phyloP scores from a whole-genome alignment of 345 rosid species.

The Lenwebbia sp. region DNA sequence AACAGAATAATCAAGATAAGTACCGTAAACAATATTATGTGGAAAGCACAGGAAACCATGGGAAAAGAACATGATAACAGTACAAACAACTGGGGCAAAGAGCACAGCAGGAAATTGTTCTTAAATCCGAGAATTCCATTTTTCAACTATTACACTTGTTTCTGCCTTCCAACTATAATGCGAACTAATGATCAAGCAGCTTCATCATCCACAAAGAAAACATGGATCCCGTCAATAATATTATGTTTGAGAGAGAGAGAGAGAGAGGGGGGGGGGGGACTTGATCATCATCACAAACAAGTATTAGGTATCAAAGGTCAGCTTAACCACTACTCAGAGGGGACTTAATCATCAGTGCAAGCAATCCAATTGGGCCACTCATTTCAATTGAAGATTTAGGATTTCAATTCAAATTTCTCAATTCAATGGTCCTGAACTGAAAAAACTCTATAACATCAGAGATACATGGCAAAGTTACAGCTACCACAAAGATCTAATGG shows the following conservation, averaged over 20 bases:
- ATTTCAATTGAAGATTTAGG: not conserved
- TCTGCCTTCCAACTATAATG: not conserved
- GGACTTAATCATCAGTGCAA: not conserved
- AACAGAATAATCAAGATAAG: not conserved
- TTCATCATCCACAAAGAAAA: not conserved
- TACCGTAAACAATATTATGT: not conserved
- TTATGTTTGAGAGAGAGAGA: not conserved
- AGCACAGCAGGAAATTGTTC: not conserved
- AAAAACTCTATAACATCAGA: not conserved
- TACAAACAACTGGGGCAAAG: not conserved
- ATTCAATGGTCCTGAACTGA: not conserved
- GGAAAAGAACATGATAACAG: not conserved
- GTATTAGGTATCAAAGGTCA: not conserved
- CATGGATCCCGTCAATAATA: not conserved
- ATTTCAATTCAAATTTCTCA: not conserved
- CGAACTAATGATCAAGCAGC: not conserved
- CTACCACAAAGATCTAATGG: not conserved
- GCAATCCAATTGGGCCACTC: not conserved
- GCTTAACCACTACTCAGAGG: not conserved
- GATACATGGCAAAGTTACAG: not conserved
- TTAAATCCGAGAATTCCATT: not conserved
- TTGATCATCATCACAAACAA: not conserved
- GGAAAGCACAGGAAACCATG: not conserved
- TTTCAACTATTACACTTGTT: not conserved
- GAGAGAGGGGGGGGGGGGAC: not conserved